phyloP scores from a whole-genome alignment of 1,139 yeast species.

The Cylindricascospora bacillispora region DNA sequence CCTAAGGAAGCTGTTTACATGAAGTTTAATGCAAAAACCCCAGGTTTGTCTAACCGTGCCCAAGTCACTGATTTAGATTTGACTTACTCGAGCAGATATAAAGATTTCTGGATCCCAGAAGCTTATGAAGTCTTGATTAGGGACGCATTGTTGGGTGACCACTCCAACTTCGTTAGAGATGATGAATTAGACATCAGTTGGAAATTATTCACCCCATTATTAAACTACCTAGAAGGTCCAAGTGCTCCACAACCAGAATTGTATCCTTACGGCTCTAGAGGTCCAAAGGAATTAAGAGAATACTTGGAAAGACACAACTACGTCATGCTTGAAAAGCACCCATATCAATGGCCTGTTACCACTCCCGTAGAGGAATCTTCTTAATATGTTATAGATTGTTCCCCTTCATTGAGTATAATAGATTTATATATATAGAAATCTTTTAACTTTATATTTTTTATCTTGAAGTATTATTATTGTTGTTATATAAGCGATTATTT shows the following conservation, averaged over 20 bases:
- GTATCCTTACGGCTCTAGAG: constrained; percentile 87
- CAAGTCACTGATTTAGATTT: constrained; percentile 83
- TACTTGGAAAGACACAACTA: constrained; percentile 64
- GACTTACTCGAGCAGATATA: constrained; percentile 70
- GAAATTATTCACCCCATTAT: constrained; percentile 84
- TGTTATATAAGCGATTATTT: too few relatives aligned
- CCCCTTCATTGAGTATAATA: too few relatives aligned
- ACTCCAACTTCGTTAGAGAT: constrained; percentile 93
- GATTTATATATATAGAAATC: too few relatives aligned
- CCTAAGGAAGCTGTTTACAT: constrained; percentile 90
- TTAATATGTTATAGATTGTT: too few relatives aligned
- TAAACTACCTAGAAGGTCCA: constrained; percentile 62
- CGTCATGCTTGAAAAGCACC: constrained; percentile 42
- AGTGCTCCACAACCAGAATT: constrained; percentile 48
- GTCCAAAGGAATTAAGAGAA: constrained; percentile 54
- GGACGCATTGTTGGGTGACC: constrained; percentile 85
- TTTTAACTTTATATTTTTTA: too few relatives aligned
- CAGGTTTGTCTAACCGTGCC: constrained; percentile 76
- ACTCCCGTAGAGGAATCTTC: constrained; percentile 33
- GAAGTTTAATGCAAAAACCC: constrained; percentile 84
- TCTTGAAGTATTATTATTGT: too few relatives aligned
- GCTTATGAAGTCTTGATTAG: constrained; percentile 93
- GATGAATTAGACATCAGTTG: constrained; percentile 93
- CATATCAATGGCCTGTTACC: constrained; percentile 77
- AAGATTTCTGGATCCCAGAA: constrained; percentile 91